phyloP scores from a whole-genome alignment of 2,329 filamentous ascomycete genomes.

The Zymoseptoria brevis region DNA sequence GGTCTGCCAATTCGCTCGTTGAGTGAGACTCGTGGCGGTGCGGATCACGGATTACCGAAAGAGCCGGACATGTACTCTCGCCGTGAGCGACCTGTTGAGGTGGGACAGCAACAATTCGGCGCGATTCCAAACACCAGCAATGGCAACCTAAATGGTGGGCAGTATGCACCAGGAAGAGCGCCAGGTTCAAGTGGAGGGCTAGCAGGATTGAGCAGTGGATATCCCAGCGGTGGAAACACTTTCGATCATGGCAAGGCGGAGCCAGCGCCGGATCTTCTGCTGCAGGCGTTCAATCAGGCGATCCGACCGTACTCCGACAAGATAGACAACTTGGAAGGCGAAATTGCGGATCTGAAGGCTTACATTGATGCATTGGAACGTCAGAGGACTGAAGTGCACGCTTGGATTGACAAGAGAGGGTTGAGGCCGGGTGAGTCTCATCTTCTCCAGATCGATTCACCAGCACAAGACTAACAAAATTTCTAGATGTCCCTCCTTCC shows the following conservation, averaged over 20 bases:
- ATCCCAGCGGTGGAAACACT: not conserved
- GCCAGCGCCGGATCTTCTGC: conserved; percentile 44
- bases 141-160: conserved; percentile 7
- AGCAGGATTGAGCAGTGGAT: not conserved
- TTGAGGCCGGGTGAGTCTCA: conserved; percentile 41
- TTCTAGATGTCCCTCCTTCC: conserved; percentile 42
- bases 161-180: not conserved
- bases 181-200: not conserved
- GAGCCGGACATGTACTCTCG: conserved; percentile 38
- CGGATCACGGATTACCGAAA: conserved; percentile 21
- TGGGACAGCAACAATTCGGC: conserved; percentile 13
- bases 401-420: conserved; percentile 50
- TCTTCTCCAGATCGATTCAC: not conserved
- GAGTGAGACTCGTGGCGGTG: conserved; percentile 23
- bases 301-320: conserved; percentile 46
- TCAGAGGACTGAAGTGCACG: conserved; percentile 45
- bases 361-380: conserved; percentile 46
- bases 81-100: conserved; percentile 35
- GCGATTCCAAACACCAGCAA: conserved; percentile 14
- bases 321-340: conserved; percentile 44
- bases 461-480: not conserved
- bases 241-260: conserved; percentile 24
- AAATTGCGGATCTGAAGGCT: conserved; percentile 43
- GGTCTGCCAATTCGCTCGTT: conserved; percentile 26
- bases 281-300: conserved; percentile 47